These are phyloP conservation scores for Globisporangium ultimum DNA, from an alignment of 352 stramenopile species.

Conservation along the genomic window DNA sequence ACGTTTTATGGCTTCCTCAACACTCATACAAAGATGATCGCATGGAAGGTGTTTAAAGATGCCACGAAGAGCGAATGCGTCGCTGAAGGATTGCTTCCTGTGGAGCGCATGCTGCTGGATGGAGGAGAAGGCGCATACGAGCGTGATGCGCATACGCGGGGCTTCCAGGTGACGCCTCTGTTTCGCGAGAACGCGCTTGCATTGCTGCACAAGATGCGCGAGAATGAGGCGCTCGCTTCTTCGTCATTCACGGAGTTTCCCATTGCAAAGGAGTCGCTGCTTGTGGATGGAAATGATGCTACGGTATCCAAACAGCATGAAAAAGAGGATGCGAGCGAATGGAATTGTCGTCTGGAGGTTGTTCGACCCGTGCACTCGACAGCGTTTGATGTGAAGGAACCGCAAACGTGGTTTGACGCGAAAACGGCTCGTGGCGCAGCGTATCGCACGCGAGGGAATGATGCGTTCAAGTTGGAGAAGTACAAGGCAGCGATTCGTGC, in stretches of 20 bases:
- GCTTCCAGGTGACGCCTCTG: slow-evolving; percentile 3
- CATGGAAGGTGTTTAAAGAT: slow-evolving; percentile 33
- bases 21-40: slow-evolving; percentile 13
- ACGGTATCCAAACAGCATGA: too few species aligned
- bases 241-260: slow-evolving; percentile 5
- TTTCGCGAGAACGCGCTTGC: slow-evolving; percentile 2
- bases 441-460: slow-evolving; percentile 52
- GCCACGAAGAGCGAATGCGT: slow-evolving; percentile 11
- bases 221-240: background rate
- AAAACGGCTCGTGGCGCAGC: slow-evolving; percentile 43
- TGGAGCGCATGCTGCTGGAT: slow-evolving; percentile 8
- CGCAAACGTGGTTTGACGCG: slow-evolving; percentile 35
- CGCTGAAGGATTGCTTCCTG: slow-evolving; percentile 16
- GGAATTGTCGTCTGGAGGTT: slow-evolving; percentile 9
- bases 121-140: background rate
- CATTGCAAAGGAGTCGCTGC: background rate
- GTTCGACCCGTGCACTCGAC: background rate
- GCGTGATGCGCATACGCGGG: background rate
- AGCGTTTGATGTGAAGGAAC: background rate
- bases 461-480: slow-evolving; percentile 41
- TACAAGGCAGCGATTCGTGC: slow-evolving; percentile 27
- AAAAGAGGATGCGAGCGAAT: background rate
- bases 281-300: background rate
- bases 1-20: slow-evolving; percentile 4
- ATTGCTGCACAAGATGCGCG: background rate